Conservation (phyloP, 306 rosid species). For the Cucurbita moschata region DNA sequence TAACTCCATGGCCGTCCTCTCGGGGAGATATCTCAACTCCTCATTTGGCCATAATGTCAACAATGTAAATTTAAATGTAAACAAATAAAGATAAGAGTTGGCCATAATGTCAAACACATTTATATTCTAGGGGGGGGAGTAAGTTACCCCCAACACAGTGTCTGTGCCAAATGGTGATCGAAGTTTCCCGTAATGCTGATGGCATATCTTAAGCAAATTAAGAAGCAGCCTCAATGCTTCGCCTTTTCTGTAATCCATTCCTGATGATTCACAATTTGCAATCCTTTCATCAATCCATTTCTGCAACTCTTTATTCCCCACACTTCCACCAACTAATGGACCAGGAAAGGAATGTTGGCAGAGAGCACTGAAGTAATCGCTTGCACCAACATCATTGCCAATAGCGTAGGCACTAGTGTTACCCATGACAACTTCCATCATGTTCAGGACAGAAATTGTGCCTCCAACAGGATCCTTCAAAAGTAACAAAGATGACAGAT, state of each 20-base stretch:
- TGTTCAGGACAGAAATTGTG: constrained; percentile 55
- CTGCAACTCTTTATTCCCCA: constrained; percentile 74
- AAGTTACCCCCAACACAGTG: constrained; percentile 41
- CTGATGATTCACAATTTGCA: constrained; percentile 37
- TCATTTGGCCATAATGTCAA: neutral
- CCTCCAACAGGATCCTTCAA: constrained; percentile 55
- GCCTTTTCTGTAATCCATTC: constrained; percentile 53
- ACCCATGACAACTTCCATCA: constrained; percentile 54
- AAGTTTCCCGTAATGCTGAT: constrained; percentile 85
- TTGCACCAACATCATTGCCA: constrained; percentile 22
- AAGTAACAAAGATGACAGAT: constrained; percentile 19
- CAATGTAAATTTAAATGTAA: neutral
- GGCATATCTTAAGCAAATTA: constrained; percentile 76
- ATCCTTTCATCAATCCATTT: constrained; percentile 92
- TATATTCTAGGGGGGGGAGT: neutral
- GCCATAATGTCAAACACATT: neutral
- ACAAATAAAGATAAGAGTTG: neutral
- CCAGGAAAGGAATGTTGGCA: constrained; percentile 86
- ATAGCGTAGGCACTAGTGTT: constrained; percentile 24
- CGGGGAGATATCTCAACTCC: neutral
- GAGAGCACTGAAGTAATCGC: constrained; percentile 55
- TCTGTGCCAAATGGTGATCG: constrained; percentile 87
- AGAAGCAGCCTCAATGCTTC: constrained; percentile 69
- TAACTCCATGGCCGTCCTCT: neutral
- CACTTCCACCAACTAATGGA: constrained; percentile 87